Evolutionary conservation across 169 alveolate genomes (phyloP).

Genomic region (Plasmodium relictum): DNA sequence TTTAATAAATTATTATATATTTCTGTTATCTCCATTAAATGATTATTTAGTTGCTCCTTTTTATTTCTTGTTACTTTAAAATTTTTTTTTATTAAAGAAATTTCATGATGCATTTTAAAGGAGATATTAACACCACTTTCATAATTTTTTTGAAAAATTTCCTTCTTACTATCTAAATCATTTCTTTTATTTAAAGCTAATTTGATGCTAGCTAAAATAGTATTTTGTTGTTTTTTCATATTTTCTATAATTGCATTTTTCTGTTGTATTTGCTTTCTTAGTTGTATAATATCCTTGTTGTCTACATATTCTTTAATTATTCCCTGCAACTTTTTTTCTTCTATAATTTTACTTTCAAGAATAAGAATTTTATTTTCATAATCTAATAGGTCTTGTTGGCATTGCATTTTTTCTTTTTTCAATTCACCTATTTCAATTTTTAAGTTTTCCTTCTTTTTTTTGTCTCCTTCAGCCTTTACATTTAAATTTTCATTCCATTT

Average conservation of each 20-base stretch:
- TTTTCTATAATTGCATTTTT: slow-evolving; percentile 57
- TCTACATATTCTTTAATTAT: slow-evolving; percentile 61
- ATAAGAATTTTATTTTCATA: slow-evolving; percentile 62
- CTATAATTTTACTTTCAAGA: slow-evolving; percentile 49
- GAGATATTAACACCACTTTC: slow-evolving; percentile 75
- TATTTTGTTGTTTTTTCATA: slow-evolving; percentile 67
- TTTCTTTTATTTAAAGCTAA: slow-evolving; percentile 72
- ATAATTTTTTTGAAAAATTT: slow-evolving; percentile 58
- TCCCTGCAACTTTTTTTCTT: slow-evolving; percentile 40
- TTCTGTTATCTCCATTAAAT: slow-evolving; percentile 26
- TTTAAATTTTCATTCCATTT: slow-evolving; percentile 60
- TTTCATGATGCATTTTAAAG: slow-evolving; percentile 71
- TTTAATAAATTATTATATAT: slow-evolving; percentile 20
- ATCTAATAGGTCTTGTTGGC: slow-evolving; percentile 67
- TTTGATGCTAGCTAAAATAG: slow-evolving; percentile 52
- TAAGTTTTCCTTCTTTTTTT: slow-evolving; percentile 38
- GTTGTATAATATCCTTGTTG: slow-evolving; percentile 47
- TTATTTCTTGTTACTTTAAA: slow-evolving; percentile 20
- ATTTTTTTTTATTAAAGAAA: slow-evolving; percentile 57
- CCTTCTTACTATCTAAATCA: slow-evolving; percentile 72
- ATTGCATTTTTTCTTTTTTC: slow-evolving; percentile 52
- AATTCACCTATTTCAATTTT: slow-evolving; percentile 28
- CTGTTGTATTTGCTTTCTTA: slow-evolving; percentile 39
- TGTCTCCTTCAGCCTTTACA: slow-evolving; percentile 29
- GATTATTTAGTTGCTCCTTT: slow-evolving; percentile 13